These are phyloP conservation scores for Candida maesae DNA, from an alignment of 805 yeast species.

Conservation along the genomic window DNA sequence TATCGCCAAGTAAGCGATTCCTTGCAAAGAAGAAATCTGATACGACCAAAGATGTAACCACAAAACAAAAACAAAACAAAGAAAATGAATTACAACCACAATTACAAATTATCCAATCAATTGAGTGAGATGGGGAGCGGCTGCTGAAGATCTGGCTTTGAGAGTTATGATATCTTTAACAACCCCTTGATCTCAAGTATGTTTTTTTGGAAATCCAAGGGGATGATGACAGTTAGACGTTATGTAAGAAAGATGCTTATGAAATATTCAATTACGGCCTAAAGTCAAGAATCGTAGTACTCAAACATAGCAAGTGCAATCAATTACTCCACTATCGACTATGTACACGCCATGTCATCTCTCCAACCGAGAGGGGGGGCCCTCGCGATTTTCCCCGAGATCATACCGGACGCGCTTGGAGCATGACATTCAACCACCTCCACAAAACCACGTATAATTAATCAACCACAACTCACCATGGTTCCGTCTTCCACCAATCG, in stretches of 20 bases:
- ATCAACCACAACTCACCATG: no score
- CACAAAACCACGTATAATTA: no score
- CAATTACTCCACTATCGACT: no score
- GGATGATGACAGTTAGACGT: background rate
- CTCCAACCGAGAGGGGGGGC: no score
- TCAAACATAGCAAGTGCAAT: no score
- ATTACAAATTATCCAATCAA: background rate
- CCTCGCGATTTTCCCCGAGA: no score
- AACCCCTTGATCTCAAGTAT: no score
- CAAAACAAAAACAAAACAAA: background rate
- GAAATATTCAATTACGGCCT: constrained; percentile 1
- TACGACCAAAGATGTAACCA: background rate
- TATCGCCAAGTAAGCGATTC: constrained; percentile 55
- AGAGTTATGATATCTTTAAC: background rate
- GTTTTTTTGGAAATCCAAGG: background rate
- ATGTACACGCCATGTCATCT: no score
- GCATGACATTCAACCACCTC: no score
- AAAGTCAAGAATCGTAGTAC: background rate
- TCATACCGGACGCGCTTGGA: no score
- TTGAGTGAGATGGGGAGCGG: background rate
- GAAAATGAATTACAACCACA: no score
- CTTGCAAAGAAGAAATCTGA: background rate
- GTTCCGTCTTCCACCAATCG: no score
- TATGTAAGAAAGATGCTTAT: constrained; percentile 2
- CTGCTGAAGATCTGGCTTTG: background rate